Evolutionary conservation across 192 early-diverging fungal species (phyloP).

Genomic region (Coemansia sp.): DNA sequence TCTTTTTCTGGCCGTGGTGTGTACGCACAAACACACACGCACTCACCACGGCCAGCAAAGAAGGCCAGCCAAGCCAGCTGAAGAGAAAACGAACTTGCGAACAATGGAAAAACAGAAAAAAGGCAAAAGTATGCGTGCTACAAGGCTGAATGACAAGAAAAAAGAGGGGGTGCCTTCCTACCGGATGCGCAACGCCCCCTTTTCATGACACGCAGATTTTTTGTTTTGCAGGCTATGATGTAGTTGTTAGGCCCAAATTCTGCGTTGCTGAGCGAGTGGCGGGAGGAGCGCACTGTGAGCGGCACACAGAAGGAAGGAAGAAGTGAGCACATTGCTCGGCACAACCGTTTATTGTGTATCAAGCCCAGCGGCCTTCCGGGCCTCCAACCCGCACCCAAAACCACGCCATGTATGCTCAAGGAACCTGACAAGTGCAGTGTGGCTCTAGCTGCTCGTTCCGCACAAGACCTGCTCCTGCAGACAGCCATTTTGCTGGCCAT

Average conservation of each 20-base stretch:
- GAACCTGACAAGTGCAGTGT: conserved; percentile 2
- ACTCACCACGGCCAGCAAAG: too few species aligned
- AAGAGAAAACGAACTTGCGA: too few species aligned
- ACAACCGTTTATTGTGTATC: not conserved
- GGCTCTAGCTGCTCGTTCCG: conserved; percentile 5
- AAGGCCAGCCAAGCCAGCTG: too few species aligned
- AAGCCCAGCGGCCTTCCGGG: not conserved
- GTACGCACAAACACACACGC: not conserved
- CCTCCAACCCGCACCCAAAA: not conserved
- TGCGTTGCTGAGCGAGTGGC: not conserved
- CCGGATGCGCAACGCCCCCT: conserved; percentile 12
- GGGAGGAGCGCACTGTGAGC: conserved; percentile 3
- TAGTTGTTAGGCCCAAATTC: not conserved
- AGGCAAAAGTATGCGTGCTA: not conserved
- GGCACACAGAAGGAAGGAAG: not conserved
- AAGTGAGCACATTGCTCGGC: too few species aligned
- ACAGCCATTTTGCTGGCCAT: not conserved
- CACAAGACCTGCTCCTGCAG: conserved; percentile 14
- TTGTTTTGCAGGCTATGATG: too few species aligned
- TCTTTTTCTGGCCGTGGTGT: not conserved
- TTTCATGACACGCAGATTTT: not conserved
- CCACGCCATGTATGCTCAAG: not conserved
- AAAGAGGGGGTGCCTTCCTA: conserved; percentile 3
- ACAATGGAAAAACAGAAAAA: not conserved
- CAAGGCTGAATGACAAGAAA: not conserved